These are phyloP conservation scores for Rhodosorus marinus DNA, from an alignment of 23 red algal species.

Conservation along the genomic window DNA sequence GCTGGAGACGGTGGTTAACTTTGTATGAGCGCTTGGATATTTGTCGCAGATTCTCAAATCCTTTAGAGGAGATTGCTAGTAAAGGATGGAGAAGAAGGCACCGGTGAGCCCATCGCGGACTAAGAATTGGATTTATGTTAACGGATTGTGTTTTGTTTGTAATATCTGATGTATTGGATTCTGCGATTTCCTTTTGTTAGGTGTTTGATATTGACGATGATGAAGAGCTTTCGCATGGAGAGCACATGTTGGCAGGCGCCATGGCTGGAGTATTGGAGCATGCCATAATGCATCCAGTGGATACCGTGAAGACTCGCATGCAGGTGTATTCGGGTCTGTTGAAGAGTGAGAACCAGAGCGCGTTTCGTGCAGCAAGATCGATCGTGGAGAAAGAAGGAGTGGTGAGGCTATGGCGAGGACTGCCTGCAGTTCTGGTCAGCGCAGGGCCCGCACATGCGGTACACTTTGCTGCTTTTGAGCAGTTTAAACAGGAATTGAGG, in stretches of 20 bases:
- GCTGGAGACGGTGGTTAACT: no score
- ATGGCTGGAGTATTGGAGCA: conserved; percentile 80
- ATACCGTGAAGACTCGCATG: conserved; percentile 93
- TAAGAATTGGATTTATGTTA: no score
- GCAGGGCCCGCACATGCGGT: conserved; percentile 62
- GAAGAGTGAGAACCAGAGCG: no score
- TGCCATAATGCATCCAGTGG: conserved; percentile 68
- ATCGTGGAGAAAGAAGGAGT: conserved; percentile 52
- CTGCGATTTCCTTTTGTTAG: no score
- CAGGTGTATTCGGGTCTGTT: conserved; percentile 54
- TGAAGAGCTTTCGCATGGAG: not conserved
- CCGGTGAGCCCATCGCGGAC: no score
- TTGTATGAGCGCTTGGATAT: no score
- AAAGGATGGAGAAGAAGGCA: no score
- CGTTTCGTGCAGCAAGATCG: conserved; percentile 28
- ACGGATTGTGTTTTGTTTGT: no score
- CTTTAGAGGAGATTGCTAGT: no score
- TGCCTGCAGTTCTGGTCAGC: not conserved
- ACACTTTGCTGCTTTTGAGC: conserved; percentile 77
- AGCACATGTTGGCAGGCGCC: conserved; percentile 92
- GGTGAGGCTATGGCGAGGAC: not conserved
- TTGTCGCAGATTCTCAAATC: no score
- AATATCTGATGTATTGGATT: no score
- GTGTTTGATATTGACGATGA: conserved; percentile 1
- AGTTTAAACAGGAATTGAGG: conserved; percentile 3